Evolutionary conservation across 2,329 filamentous ascomycete species (phyloP).

Genomic region (Pseudogymnoascus sp.): DNA sequence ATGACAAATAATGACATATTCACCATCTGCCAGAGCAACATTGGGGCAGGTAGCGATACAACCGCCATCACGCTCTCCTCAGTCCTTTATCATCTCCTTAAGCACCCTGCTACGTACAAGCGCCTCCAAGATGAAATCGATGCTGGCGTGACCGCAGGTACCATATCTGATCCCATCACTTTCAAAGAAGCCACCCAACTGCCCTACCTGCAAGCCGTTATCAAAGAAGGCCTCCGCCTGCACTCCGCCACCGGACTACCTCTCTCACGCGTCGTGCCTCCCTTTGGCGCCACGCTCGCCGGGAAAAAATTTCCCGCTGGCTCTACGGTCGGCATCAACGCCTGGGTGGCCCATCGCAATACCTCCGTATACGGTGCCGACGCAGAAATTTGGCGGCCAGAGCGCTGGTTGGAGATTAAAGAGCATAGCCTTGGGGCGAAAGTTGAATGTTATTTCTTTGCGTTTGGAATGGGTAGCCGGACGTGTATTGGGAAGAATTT

Average conservation of each 20-base stretch:
- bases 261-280: constrained; percentile 41
- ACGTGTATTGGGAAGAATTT: constrained; percentile 39
- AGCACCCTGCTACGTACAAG: constrained; percentile 23
- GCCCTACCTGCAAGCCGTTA: constrained; percentile 27
- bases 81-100: constrained; percentile 26
- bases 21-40: constrained; percentile 20
- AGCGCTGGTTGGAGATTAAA: constrained; percentile 35
- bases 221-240: constrained; percentile 30
- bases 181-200: constrained; percentile 22
- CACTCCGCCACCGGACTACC: constrained; percentile 41
- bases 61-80: constrained; percentile 29
- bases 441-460: constrained; percentile 17
- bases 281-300: constrained; percentile 35
- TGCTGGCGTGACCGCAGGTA: constrained; percentile 9
- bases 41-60: constrained; percentile 30
- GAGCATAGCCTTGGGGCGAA: constrained; percentile 7
- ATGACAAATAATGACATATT: constrained; percentile 29
- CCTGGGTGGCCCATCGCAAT: constrained; percentile 37
- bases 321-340: constrained; percentile 35
- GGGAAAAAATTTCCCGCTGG: constrained; percentile 35
- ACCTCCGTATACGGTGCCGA: constrained; percentile 36
- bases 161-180: constrained; percentile 14
- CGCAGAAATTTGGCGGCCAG: constrained; percentile 36
- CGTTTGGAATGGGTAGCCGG: constrained; percentile 35
- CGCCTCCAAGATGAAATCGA: constrained; percentile 34